phyloP scores from a whole-genome alignment of 2,329 filamentous ascomycete genomes.

The Delphinella strobiligena region DNA sequence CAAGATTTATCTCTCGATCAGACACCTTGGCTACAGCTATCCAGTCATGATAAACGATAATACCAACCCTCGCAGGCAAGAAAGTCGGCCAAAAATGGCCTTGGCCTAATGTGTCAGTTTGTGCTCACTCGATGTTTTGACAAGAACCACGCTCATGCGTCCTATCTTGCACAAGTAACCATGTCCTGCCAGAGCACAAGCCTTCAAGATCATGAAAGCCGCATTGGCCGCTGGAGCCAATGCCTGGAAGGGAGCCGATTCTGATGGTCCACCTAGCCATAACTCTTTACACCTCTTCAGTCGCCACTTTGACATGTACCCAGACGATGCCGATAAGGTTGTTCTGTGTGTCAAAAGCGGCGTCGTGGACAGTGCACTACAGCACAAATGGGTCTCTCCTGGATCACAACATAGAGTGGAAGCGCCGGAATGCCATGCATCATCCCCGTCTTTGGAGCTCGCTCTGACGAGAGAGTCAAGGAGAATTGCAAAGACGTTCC shows the following conservation, averaged over 20 bases:
- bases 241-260: slow-evolving; percentile 29
- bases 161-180: no score
- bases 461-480: slow-evolving; percentile 41
- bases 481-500: no score
- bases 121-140: no score
- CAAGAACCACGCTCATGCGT: no score
- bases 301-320: slow-evolving; percentile 51
- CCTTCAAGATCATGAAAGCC: slow-evolving; percentile 26
- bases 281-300: slow-evolving; percentile 50
- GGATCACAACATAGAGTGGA: slow-evolving; percentile 41
- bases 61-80: no score
- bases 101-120: no score
- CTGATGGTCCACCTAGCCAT: slow-evolving; percentile 46
- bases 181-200: no score
- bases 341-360: slow-evolving; percentile 53
- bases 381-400: slow-evolving; percentile 54
- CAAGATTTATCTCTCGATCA: no score
- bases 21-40: no score
- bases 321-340: slow-evolving; percentile 50
- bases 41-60: no score
- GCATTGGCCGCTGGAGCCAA: slow-evolving; percentile 24
- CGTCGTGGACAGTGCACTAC: slow-evolving; percentile 35
- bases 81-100: no score
- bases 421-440: slow-evolving; percentile 44
- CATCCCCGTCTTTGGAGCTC: slow-evolving; percentile 56